Evolutionary conservation across 305 asterid genomes (phyloP).

Genomic region (Fraxinus paxiana): DNA sequence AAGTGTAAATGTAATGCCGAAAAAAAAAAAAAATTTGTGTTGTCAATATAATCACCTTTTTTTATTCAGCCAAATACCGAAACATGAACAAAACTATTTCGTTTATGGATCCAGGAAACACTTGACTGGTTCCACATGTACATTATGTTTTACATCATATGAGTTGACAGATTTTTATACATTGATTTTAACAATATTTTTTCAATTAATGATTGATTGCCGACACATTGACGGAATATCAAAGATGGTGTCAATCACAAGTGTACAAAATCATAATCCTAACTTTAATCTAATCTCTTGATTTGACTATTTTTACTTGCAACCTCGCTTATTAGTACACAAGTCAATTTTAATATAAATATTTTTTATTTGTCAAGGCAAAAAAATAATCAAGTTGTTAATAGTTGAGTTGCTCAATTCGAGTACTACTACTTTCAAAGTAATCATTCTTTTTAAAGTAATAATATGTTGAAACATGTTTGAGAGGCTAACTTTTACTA

Average conservation of each 20-base stretch:
- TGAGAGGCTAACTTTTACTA: neutral
- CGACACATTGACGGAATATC: too few species aligned
- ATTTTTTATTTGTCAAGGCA: neutral
- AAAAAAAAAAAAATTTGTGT: too few species aligned
- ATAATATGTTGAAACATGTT: neutral
- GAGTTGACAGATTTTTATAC: too few species aligned
- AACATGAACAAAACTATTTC: neutral
- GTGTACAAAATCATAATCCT: too few species aligned
- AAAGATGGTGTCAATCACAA: too few species aligned
- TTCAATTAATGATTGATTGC: too few species aligned
- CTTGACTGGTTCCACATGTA: neutral
- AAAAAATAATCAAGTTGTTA: neutral
- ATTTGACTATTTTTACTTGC: neutral
- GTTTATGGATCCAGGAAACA: neutral
- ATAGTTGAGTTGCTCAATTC: neutral
- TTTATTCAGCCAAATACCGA: neutral
- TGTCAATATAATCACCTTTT: neutral
- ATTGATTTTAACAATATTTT: too few species aligned
- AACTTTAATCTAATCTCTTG: neutral
- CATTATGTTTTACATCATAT: too few species aligned
- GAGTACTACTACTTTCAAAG: neutral
- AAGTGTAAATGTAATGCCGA: neutral
- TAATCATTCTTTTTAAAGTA: neutral
- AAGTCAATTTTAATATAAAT: too few species aligned
- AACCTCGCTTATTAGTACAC: neutral